Evolutionary conservation across 2,329 filamentous ascomycete species (phyloP).

Genomic region (Colletotrichum euphorbiae): DNA sequence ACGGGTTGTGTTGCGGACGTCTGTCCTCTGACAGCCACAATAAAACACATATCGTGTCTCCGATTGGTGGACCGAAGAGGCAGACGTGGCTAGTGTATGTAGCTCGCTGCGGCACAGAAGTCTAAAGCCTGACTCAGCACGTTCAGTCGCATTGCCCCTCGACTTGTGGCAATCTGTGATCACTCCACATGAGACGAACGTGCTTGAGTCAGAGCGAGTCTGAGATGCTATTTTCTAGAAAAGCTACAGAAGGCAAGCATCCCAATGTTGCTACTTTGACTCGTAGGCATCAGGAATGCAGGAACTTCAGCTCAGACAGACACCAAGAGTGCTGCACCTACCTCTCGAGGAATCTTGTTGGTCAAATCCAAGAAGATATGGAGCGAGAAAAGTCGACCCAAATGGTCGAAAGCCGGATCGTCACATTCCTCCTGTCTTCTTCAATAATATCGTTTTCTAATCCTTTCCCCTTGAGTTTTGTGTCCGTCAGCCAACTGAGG

Average conservation of each 20-base stretch:
- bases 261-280: background rate
- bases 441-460: too few relatives aligned
- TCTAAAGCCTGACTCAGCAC: constrained; percentile 26
- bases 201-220: constrained; percentile 26
- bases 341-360: background rate
- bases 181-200: constrained; percentile 29
- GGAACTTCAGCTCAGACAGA: constrained; percentile 13
- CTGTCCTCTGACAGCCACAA: constrained; percentile 35
- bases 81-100: constrained; percentile 15
- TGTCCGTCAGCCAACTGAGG: too few relatives aligned
- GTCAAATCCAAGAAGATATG: background rate
- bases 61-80: constrained; percentile 20
- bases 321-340: background rate
- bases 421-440: too few relatives aligned
- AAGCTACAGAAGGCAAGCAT: background rate
- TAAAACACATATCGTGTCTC: constrained; percentile 11
- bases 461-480: too few relatives aligned
- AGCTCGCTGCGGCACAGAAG: constrained; percentile 3
- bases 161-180: constrained; percentile 20
- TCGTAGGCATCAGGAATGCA: background rate
- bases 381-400: too few relatives aligned
- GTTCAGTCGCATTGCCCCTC: background rate
- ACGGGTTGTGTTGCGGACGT: constrained; percentile 11
- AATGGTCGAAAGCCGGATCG: too few relatives aligned
- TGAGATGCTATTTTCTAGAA: constrained; percentile 16